Conservation (phyloP, 192 early-diverging fungal genomes). For the Gigaspora rosea region DNA sequence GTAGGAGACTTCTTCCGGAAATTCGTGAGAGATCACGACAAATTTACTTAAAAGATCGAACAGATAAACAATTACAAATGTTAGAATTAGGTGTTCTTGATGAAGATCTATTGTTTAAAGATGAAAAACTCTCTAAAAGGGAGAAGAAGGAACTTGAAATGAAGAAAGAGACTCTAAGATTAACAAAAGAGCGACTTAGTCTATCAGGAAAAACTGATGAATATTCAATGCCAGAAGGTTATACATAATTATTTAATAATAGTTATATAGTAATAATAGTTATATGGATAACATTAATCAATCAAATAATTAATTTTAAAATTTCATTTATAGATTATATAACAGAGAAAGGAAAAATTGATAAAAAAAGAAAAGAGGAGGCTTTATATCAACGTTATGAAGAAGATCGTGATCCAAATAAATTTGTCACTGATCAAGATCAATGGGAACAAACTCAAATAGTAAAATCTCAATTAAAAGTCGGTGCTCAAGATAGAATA, state of each 20-base stretch:
- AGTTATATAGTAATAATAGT: slow-evolving; percentile 23
- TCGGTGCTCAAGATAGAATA: slow-evolving; percentile 55
- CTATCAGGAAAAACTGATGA: slow-evolving; percentile 80
- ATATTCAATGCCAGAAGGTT: slow-evolving; percentile 80
- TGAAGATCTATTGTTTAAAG: slow-evolving; percentile 81
- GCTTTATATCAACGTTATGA: slow-evolving; percentile 90
- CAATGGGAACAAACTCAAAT: slow-evolving; percentile 91
- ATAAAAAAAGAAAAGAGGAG: slow-evolving; percentile 89
- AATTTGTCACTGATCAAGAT: slow-evolving; percentile 85
- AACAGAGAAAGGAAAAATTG: slow-evolving; percentile 96
- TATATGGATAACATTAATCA: no score
- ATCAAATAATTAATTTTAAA: neutral
- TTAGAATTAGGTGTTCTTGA: slow-evolving; percentile 80
- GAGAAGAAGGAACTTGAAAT: slow-evolving; percentile 80
- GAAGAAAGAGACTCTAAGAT: slow-evolving; percentile 78
- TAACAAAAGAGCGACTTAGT: slow-evolving; percentile 82
- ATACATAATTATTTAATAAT: slow-evolving; percentile 4
- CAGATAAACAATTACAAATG: slow-evolving; percentile 77
- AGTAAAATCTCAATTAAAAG: slow-evolving; percentile 55
- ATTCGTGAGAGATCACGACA: slow-evolving; percentile 89
- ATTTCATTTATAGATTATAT: slow-evolving; percentile 75
- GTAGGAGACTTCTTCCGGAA: slow-evolving; percentile 67
- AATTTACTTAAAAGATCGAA: slow-evolving; percentile 87
- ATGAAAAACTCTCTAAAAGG: slow-evolving; percentile 71
- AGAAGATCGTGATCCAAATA: slow-evolving; percentile 64